These are phyloP conservation scores for Sporisorium graminicola DNA, from an alignment of 1,284 basidiomycete genomes.

Conservation along the genomic window DNA sequence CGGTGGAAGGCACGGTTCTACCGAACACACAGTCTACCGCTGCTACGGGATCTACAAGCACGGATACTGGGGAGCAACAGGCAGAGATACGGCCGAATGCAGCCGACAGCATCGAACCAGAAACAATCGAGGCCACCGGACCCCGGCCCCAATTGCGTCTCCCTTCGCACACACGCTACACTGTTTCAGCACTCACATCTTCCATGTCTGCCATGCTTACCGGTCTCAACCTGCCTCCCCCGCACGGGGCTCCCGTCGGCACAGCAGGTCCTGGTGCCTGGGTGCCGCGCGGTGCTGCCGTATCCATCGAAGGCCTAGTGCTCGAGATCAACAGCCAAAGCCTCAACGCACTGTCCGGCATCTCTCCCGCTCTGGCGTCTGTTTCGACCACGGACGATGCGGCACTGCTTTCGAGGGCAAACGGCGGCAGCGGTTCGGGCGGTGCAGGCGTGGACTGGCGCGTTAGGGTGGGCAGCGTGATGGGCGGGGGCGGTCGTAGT, in stretches of 20 bases:
- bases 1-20: background rate
- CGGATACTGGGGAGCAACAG: background rate
- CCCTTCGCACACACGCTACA: constrained; percentile 47
- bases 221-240: constrained; percentile 52
- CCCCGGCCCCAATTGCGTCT: constrained; percentile 33
- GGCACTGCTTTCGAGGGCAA: background rate
- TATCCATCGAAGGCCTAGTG: constrained; percentile 56
- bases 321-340: constrained; percentile 49
- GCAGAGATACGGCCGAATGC: background rate
- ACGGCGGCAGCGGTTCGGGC: constrained; percentile 3
- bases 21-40: background rate
- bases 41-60: background rate
- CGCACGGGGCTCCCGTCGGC: constrained; percentile 56
- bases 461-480: constrained; percentile 49
- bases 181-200: constrained; percentile 40
- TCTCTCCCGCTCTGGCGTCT: constrained; percentile 34
- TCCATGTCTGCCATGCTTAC: constrained; percentile 49
- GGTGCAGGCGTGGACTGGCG: constrained; percentile 41
- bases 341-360: constrained; percentile 30
- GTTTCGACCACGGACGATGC: constrained; percentile 17
- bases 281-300: constrained; percentile 56
- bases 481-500: constrained; percentile 49
- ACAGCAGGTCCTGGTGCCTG: constrained; percentile 61
- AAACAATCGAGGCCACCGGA: constrained; percentile 12
- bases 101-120: constrained; percentile 2